Conservation (phyloP, 805 yeast species). For the Starmerella geochares region DNA sequence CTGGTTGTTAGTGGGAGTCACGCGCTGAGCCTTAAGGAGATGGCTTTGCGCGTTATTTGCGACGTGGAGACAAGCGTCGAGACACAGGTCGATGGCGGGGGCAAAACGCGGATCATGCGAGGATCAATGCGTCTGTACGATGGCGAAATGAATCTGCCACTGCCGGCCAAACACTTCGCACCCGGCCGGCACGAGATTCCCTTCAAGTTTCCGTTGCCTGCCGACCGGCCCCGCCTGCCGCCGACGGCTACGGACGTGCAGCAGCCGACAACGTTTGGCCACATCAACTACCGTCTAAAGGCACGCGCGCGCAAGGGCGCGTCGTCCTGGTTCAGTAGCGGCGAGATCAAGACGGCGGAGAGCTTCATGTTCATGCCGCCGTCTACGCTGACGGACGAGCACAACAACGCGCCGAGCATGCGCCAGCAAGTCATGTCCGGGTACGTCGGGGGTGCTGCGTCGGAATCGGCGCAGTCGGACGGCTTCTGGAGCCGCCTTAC, state of each 20-base stretch:
- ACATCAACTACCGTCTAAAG: conserved; percentile 7
- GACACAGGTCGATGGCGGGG: not conserved
- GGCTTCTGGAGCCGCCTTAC: conserved; percentile 2
- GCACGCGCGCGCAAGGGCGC: conserved; percentile 8
- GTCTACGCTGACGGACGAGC: not conserved
- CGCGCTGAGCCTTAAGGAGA: conserved; percentile 11
- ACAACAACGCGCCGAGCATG: not conserved
- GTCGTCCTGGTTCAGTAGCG: conserved; percentile 11
- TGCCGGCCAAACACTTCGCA: not conserved
- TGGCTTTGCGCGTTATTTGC: conserved; percentile 15
- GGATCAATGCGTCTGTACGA: conserved; percentile 10
- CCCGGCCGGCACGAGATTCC: conserved; percentile 13
- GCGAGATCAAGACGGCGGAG: conserved; percentile 7
- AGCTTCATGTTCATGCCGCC: conserved; percentile 14
- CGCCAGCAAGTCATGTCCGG: conserved; percentile 5
- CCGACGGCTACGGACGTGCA: conserved; percentile 10
- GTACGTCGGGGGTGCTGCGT: conserved; percentile 1
- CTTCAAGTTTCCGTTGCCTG: conserved; percentile 10
- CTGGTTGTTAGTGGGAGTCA: conserved; percentile 8
- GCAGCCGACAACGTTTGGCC: conserved; percentile 7
- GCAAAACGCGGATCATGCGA: not conserved
- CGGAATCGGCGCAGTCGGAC: not conserved
- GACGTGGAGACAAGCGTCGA: conserved; percentile 14
- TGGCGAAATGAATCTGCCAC: not conserved
- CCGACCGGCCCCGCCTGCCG: conserved; percentile 8